phyloP scores from a whole-genome alignment of 257 asterid species.

The Osmanthus fragrans region DNA sequence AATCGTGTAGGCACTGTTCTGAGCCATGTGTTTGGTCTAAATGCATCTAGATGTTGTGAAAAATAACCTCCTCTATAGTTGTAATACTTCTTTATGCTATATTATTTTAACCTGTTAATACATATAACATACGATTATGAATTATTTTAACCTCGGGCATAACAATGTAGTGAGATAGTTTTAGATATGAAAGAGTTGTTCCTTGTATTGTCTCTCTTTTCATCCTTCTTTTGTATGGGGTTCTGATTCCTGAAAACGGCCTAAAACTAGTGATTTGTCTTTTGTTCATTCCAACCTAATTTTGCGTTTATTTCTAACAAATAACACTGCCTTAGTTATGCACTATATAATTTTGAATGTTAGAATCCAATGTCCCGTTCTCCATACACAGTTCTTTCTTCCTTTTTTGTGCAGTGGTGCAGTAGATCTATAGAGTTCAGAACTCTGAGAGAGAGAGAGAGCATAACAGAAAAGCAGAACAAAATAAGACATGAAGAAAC shows the following conservation, averaged over 20 bases:
- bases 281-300: neutral
- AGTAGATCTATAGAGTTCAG: neutral
- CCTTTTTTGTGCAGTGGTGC: neutral
- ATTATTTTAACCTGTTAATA: neutral
- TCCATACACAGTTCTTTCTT: neutral
- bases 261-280: neutral
- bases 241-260: neutral
- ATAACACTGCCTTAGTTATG: neutral
- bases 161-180: neutral
- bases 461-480: neutral
- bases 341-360: neutral
- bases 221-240: neutral
- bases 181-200: neutral
- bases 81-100: neutral
- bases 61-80: neutral
- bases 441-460: neutral
- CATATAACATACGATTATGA: neutral
- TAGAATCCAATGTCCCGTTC: neutral
- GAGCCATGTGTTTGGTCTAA: neutral
- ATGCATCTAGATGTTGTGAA: neutral
- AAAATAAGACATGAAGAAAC: slow-evolving; percentile 5
- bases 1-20: neutral
- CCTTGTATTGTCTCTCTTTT: neutral
- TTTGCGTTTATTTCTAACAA: neutral
- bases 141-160: neutral